Percentiles rank a stretch among this genome's conserved stretches.
phyloP scores from a whole-genome alignment of 2,329 filamentous ascomycete species.

The Leptographium lundbergii region DNA sequence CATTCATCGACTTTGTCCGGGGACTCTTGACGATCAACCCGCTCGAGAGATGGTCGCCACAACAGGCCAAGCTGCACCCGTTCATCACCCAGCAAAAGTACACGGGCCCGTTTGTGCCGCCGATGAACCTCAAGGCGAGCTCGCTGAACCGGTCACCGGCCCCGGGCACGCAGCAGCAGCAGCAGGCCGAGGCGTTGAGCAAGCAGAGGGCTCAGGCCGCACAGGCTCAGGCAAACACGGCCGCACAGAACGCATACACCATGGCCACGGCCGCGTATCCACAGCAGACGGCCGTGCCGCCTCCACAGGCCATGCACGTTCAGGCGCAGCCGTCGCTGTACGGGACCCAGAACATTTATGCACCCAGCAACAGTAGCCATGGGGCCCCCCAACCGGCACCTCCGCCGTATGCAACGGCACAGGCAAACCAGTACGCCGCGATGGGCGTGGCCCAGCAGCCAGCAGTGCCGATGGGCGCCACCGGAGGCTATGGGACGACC shows the following conservation, averaged over 20 bases:
- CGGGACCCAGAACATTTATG: conserved; percentile 56
- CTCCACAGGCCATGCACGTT: conserved; percentile 14
- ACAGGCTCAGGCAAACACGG: conserved; percentile 56
- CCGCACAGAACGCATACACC: conserved; percentile 53
- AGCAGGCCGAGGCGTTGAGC: conserved; percentile 85
- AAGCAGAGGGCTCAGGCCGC: conserved; percentile 77
- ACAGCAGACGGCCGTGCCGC: conserved; percentile 9
- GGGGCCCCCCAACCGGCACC: conserved; percentile 49
- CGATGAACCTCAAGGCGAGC: conserved; percentile 88
- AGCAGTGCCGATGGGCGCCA: conserved; percentile 51
- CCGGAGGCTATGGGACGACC: conserved; percentile 41
- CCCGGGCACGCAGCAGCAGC: conserved; percentile 88
- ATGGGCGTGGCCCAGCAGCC: conserved; percentile 55
- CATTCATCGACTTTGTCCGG: conserved; percentile 96
- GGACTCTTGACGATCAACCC: conserved; percentile 90
- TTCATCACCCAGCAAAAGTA: conserved; percentile 99
- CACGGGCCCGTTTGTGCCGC: conserved; percentile 88
- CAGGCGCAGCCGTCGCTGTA: conserved; percentile 51
- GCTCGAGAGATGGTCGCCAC: conserved; percentile 91
- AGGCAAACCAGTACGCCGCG: conserved; percentile 57
- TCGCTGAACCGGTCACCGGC: conserved; percentile 77
- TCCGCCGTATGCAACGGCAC: conserved; percentile 47
- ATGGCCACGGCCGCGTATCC: conserved; percentile 34
- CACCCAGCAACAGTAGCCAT: conserved; percentile 39
- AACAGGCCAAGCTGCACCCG: conserved; percentile 92